These are phyloP conservation scores for Chenopodium quinoa DNA, from an alignment of 148 eudicot genomes.

Conservation along the genomic window DNA sequence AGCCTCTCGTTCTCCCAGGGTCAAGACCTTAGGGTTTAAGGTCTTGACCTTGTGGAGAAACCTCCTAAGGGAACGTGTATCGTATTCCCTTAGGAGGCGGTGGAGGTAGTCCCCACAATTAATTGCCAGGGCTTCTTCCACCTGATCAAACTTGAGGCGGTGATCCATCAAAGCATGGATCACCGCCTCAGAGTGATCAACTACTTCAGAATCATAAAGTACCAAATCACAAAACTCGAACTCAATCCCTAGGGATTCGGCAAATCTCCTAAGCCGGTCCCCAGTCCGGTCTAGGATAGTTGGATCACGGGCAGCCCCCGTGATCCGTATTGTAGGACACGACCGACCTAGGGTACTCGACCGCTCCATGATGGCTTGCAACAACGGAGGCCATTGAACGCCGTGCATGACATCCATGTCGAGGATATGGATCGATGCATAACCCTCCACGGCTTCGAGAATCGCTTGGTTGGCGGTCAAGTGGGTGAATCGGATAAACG, in stretches of 20 bases:
- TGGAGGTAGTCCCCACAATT: constrained; percentile 75
- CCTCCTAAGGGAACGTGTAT: constrained; percentile 36
- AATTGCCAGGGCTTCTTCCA: constrained; percentile 59
- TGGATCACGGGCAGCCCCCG: constrained; percentile 58
- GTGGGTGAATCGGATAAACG: constrained; percentile 74
- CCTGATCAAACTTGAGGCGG: background rate
- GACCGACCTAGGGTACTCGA: constrained; percentile 26
- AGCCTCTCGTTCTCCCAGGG: constrained; percentile 72
- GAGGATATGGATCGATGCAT: constrained; percentile 56
- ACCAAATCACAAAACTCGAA: constrained; percentile 36
- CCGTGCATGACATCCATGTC: constrained; percentile 93
- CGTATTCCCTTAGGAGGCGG: constrained; percentile 50
- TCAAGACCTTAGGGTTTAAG: constrained; percentile 62
- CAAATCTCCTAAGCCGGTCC: constrained; percentile 63
- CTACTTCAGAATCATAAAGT: constrained; percentile 31
- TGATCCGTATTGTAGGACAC: constrained; percentile 54
- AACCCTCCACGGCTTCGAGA: constrained; percentile 58
- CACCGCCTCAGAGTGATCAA: constrained; percentile 26
- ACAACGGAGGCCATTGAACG: constrained; percentile 88
- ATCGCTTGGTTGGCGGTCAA: constrained; percentile 93
- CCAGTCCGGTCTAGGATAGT: constrained; percentile 55
- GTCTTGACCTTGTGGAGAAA: constrained; percentile 54
- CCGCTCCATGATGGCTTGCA: constrained; percentile 69
- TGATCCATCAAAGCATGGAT: constrained; percentile 19
- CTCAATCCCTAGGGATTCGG: constrained; percentile 54